Evolutionary conservation across 148 eudicot species (phyloP), one percentile per base, ranked within the genome.

Genomic region (Arctostaphylos glauca): DNA sequence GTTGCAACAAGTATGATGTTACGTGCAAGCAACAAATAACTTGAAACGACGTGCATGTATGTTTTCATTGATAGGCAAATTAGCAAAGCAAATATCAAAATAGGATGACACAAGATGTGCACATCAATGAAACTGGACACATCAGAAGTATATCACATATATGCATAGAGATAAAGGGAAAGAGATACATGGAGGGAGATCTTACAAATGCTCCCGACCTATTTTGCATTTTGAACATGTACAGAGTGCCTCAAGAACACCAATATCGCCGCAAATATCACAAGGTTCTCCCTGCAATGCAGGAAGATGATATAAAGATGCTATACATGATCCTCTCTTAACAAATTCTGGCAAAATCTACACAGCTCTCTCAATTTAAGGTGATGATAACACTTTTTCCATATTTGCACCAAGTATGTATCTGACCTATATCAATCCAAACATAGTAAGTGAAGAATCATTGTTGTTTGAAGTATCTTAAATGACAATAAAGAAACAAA

Each of bases 221-320:
- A n/a, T 79, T 83, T 83, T 89, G 80, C 91, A 89, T 48, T 81
- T 48, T 21, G 43, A 55, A 71, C 91, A 89, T 2, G 77, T 68
- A 9, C 70, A 5, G 13, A 86, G 44, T 52, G 76, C 78, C 7
- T 81, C 83, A 3, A 2, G 25, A 47, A 81, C 79, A 55, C 91
- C 89, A 52, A 74, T 58, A 77, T 81, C 86, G 31, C 91, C 89
- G 71, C 91, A 89, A n/a, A 89, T 81, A 25, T 85, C 89, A 80
- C 91, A 89, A 23, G 25, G 64, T 54, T 84, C 49, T 18, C 49
- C 85, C 89, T 87, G 86, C 80, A 84, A 52, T 44, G 13, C 55
- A n/a, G 31, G 66, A 60, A 80, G 18, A 76, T 5, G 58, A 18
- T 8, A 5, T 58, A 43, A 8, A 55, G 53, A 54, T 52, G 38